These are phyloP conservation scores for Yarrowia osloensis DNA, from an alignment of 805 yeast species.

Conservation along the genomic window DNA sequence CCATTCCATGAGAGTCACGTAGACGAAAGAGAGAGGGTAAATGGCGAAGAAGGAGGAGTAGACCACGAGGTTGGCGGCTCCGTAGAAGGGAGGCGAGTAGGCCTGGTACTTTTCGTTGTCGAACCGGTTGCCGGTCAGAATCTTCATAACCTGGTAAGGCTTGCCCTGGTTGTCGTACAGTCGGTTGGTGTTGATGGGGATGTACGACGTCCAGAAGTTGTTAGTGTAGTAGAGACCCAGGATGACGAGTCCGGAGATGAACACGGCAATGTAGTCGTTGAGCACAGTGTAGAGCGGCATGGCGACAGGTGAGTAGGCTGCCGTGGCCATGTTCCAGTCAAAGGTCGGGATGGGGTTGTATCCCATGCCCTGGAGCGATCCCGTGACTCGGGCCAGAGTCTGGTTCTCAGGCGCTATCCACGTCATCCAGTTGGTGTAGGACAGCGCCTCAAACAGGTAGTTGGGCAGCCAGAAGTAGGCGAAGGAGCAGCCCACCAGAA, in stretches of 20 bases:
- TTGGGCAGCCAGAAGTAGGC: constrained; percentile 70
- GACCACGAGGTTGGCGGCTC: constrained; percentile 49
- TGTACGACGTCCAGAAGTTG: constrained; percentile 58
- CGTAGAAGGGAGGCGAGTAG: constrained; percentile 69
- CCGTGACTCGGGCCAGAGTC: constrained; percentile 53
- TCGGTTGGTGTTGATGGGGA: constrained; percentile 61
- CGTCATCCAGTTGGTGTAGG: constrained; percentile 63
- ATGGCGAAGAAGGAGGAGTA: constrained; percentile 61
- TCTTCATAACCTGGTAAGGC: constrained; percentile 50
- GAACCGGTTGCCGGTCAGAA: constrained; percentile 45
- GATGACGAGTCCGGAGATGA: constrained; percentile 51
- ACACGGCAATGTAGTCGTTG: constrained; percentile 47
- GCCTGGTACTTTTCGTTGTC: constrained; percentile 51
- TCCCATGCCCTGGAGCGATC: constrained; percentile 52
- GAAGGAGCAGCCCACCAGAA: constrained; percentile 49
- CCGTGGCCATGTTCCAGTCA: constrained; percentile 60
- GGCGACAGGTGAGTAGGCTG: constrained; percentile 55
- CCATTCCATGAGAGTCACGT: constrained; percentile 38
- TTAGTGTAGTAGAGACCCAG: constrained; percentile 55
- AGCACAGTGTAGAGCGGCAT: constrained; percentile 46
- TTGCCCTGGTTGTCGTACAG: constrained; percentile 57
- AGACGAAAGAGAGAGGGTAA: constrained; percentile 58
- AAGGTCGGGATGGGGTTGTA: constrained; percentile 56
- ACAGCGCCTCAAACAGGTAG: constrained; percentile 60
- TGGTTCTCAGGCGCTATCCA: constrained; percentile 59